Base-by-base conservation (phyloP, 1,139 yeast genomes). In the Yamadazyma kanchanaburiensis region DNA sequence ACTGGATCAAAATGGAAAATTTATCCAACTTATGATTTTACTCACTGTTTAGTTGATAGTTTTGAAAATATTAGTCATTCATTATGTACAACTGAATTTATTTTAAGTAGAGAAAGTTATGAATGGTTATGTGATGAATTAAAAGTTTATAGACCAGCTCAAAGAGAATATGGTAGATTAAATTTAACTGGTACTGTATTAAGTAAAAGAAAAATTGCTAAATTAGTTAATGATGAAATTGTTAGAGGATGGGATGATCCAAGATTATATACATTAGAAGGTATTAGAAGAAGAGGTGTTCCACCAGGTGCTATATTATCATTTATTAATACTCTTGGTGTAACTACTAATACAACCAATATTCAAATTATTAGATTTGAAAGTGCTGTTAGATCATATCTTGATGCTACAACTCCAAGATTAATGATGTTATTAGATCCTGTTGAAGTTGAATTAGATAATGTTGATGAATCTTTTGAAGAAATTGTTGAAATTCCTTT, bases 211-310 rank as follows among this genome's bases (percentile, higher is more conserved):
- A 94, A 91, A 63, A 89, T 94, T 55, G 94, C 95, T 39, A 85
- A 87, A 59, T 73, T 94, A 44, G 98, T 94, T 16, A 82, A 76
- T 35, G 91, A 80, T 17, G 67, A 74, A 5, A 65, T 73, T 47
- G 99, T 94, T 20, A 78, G 96, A 57, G 96, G 87, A 25, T 94
- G 99, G 98, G 94, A 94, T 60, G 99, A 94, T 61, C 99, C 99
- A 46, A 77, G 99, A 53, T 71, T 94, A 51, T 91, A 80, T 59
- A 94, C 99, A 6, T 73, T 94, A 45, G 98, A 88, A 49, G 96
- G 94, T 26, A 80, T 94, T 38, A 83, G 87, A 54, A 85, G 99
- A 60, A 85, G 99, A 57, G 99, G 99, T 64, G 81, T 94, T 6
- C 98, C 99, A 42, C 98, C 99, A n/a, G 97, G 97, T 21, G 96